Base-by-base conservation (phyloP, 2,329 filamentous ascomycete genomes). In the Colletotrichum tanaceti region DNA sequence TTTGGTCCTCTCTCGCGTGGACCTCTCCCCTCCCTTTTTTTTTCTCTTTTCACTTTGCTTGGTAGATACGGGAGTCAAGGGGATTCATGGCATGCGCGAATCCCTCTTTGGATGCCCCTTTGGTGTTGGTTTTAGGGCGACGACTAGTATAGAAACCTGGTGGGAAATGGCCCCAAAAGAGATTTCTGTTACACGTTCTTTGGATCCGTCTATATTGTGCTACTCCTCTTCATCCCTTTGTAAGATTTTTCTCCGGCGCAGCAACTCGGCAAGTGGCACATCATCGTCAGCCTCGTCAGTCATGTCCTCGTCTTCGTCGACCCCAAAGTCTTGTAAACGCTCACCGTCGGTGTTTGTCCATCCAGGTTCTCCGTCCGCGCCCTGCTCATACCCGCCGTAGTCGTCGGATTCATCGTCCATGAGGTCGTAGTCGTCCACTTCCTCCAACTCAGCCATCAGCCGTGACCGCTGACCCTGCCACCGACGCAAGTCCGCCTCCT, bases 301-400 rank as follows among this genome's bases (percentile, higher is more conserved):
- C 50, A 67, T 69, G 1, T 70, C 75, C 65, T 93, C 90, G 16
- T 92, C 91, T 74, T 93, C 91, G 73, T 95, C 93, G 0, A 96
- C 92, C 1, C 93, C 93, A 74, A 90, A 96, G 74, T 96, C 93
- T 49, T 86, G 84, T 58, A 96, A 79, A 41, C 88, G 83, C 75
- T 95, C 91, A 1, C 92, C 93, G 60, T 95, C 92, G 0, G 87
- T 84, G 72, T 94, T 95, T 0, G 85, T 88, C 92, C 92, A 96
- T 5, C 82, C 86, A 49, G 85, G 84, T 73, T 72, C 72, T 3
- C 68, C 72, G 13, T 74, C 74, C 3, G 75, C 73, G 7, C 89
- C 86, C 1, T 82, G 82, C 4, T 87, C 86, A 65, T 89, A 84
- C 71, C 87, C 85, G 3, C 89, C 85, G 2, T 89, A 88, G 3